Conservation (phyloP, 345 rosid species). For the Triadica sebifera region DNA sequence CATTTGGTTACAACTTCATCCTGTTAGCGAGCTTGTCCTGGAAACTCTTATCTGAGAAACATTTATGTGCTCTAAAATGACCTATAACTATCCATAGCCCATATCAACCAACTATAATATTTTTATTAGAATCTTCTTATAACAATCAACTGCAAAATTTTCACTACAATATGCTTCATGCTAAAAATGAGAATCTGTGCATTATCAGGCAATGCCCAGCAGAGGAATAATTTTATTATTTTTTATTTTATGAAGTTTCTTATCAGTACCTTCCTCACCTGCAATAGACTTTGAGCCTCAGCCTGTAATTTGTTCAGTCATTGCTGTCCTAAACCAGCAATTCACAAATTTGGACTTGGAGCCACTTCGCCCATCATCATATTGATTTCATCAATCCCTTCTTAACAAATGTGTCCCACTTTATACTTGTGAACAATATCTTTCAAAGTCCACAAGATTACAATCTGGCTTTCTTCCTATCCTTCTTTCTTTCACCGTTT, state of each 20-base stretch:
- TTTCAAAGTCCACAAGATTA: constrained; percentile 60
- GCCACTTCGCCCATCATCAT: constrained; percentile 3
- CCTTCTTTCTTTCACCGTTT: constrained; percentile 39
- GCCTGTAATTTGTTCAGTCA: not conserved
- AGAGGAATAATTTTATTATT: not conserved
- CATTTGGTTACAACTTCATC: too few relatives aligned
- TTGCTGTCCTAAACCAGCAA: not conserved
- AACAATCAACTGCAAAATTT: not conserved
- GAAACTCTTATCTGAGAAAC: too few relatives aligned
- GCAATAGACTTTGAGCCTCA: not conserved
- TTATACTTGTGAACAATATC: constrained; percentile 50
- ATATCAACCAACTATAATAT: too few relatives aligned
- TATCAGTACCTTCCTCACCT: not conserved
- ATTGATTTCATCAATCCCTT: constrained; percentile 15
- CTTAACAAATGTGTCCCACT: constrained; percentile 18
- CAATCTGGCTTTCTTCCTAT: constrained; percentile 50
- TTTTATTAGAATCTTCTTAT: too few relatives aligned
- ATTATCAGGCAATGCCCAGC: not conserved
- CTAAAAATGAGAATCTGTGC: not conserved
- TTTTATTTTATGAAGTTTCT: too few relatives aligned
- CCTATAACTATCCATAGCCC: too few relatives aligned
- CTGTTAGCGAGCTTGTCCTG: too few relatives aligned
- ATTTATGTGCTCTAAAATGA: too few relatives aligned
- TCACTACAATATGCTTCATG: not conserved
- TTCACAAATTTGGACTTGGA: constrained; percentile 3